Evolutionary conservation across 495 filamentous ascomycete genomes (phyloP), one percentile per base, ranked within the genome.

Genomic region (Coniosporium apollinis): DNA sequence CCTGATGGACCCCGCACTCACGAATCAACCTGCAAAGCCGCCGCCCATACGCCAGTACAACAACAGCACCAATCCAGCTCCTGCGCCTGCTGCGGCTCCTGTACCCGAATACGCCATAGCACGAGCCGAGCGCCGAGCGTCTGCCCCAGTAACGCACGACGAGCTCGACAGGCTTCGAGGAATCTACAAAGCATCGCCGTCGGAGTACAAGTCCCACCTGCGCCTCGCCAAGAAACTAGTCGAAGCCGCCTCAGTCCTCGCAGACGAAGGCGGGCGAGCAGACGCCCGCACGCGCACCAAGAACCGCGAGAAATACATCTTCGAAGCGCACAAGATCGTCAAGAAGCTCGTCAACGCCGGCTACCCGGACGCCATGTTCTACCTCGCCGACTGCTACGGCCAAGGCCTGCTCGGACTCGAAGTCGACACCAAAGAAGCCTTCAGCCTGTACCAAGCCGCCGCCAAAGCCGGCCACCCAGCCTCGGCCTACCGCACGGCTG

Each of bases 401-500:
- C 72, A 80, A 36, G 84, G 86, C 19, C 41, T 49, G 2, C 50
- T 83, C 1, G 79, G 74, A 15, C 61, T 83, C 19, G 74, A 84
- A 41, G 60, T 69, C 0, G 87, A 96, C 45, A 68, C 78, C 24
- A 86, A 85, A 46, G 82, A 93, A 57, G 89, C 89, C 0, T 97
- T 92, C 57, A 68, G 69, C 10, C 65, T 96, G 4, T 97, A 97
- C 45, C 87, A 94, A 53, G 82, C 84, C 3, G 85, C 87, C 11
- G 89, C 87, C 3, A 97, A 94, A 53, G 57, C 70, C 8, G 82
- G 82, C 19, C 84, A 97, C 54, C 70, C 74, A 0, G 74, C 82
- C 22, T 75, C 82, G 18, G 89, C 89, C 1, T 97, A 96, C 57
- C 74, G 89, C 34, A 89, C 87, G 5, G 89, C 89, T 24, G 91